Evolutionary conservation across 1,284 basidiomycete species (phyloP).

Genomic region (Ganoderma multipileum): DNA sequence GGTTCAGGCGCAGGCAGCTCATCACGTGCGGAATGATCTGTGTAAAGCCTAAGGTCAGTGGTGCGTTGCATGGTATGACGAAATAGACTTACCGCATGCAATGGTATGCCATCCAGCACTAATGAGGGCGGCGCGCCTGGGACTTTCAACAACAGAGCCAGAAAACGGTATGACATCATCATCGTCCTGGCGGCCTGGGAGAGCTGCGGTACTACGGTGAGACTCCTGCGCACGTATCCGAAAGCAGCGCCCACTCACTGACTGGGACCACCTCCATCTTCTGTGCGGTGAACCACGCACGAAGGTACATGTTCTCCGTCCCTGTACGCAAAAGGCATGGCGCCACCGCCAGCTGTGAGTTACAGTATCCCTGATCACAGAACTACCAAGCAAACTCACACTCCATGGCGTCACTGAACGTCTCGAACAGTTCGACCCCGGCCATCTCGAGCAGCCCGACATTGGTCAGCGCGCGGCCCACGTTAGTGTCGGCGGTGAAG

Average conservation of each 20-base stretch:
- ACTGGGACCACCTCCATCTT: slow-evolving; percentile 56
- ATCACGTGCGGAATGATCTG: slow-evolving; percentile 37
- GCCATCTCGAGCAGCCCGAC: slow-evolving; percentile 81
- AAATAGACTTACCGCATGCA: slow-evolving; percentile 52
- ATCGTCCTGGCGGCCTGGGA: slow-evolving; percentile 63
- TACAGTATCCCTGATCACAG: neutral
- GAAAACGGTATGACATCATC: slow-evolving; percentile 51
- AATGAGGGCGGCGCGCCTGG: slow-evolving; percentile 76
- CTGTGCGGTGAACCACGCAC: slow-evolving; percentile 74
- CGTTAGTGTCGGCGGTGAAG: slow-evolving; percentile 63
- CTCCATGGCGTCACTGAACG: slow-evolving; percentile 92
- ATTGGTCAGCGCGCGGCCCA: slow-evolving; percentile 75
- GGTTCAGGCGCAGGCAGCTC: slow-evolving; percentile 51
- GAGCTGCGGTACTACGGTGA: slow-evolving; percentile 43
- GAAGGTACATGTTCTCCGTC: slow-evolving; percentile 90
- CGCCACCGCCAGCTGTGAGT: neutral
- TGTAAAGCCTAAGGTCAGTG: neutral
- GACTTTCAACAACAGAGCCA: slow-evolving; percentile 75
- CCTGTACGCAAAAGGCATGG: slow-evolving; percentile 49
- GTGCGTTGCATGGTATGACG: neutral
- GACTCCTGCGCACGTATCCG: neutral
- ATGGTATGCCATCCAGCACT: slow-evolving; percentile 81
- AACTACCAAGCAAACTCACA: slow-evolving; percentile 55
- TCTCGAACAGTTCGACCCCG: slow-evolving; percentile 85
- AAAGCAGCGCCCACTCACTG: slow-evolving; percentile 33